These are phyloP conservation scores for Balansia obtecta DNA, from an alignment of 2,329 filamentous ascomycete species.

Conservation along the genomic window DNA sequence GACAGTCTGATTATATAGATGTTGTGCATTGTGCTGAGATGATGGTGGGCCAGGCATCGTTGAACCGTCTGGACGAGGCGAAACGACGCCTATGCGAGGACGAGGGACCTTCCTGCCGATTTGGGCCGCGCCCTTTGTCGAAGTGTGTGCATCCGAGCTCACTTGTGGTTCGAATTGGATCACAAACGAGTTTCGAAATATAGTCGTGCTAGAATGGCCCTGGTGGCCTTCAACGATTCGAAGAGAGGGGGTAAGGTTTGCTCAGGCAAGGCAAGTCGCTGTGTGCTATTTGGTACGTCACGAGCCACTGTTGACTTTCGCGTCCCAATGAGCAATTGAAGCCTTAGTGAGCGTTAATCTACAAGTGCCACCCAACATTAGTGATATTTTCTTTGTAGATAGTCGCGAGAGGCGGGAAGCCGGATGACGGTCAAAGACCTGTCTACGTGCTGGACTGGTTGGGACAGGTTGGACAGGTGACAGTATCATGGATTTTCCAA, in stretches of 20 bases:
- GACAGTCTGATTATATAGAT: slow-evolving; percentile 16
- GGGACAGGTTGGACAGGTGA: too few relatives aligned
- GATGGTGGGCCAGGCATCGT: slow-evolving; percentile 19
- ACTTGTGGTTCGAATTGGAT: slow-evolving; percentile 4
- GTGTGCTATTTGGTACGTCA: background rate
- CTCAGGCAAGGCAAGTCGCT: background rate
- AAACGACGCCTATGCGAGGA: slow-evolving; percentile 21
- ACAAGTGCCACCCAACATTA: background rate
- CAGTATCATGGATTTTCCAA: background rate
- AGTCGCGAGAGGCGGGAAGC: background rate
- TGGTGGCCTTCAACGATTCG: background rate
- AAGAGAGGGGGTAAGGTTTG: background rate
- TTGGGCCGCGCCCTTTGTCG: slow-evolving; percentile 25
- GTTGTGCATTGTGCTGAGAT: slow-evolving; percentile 25
- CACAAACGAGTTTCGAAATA: background rate
- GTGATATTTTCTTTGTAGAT: background rate
- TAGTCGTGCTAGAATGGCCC: background rate
- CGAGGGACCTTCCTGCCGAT: slow-evolving; percentile 22
- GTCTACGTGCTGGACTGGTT: background rate
- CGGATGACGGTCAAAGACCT: background rate
- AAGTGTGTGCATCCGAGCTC: slow-evolving; percentile 24
- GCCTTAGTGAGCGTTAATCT: too few relatives aligned
- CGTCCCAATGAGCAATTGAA: too few relatives aligned
- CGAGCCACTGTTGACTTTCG: background rate
- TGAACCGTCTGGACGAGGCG: slow-evolving; percentile 19